phyloP scores from a whole-genome alignment of 495 filamentous ascomycete species.

The Echria macrotheca region DNA sequence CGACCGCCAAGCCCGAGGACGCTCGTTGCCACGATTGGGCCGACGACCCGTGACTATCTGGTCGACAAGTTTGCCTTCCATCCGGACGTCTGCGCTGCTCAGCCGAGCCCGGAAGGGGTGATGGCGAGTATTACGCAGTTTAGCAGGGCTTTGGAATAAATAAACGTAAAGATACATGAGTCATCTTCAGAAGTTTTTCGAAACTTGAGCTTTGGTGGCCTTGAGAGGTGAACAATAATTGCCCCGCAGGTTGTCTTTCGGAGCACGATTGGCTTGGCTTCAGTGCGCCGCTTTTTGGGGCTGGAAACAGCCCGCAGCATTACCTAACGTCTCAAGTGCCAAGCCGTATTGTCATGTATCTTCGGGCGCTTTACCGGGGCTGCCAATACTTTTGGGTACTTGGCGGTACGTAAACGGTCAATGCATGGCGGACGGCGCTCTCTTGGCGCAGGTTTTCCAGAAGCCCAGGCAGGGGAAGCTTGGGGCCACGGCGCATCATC shows the following conservation, averaged over 20 bases:
- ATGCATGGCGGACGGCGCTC: not conserved
- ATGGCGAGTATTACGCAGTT: constrained; percentile 59
- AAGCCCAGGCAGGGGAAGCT: not conserved
- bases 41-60: constrained; percentile 81
- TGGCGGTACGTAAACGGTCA: not conserved
- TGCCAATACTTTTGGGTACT: not conserved
- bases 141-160: constrained; percentile 12
- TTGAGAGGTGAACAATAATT: too few species aligned
- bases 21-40: constrained; percentile 82
- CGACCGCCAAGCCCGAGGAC: constrained; percentile 30
- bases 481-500: constrained; percentile 5
- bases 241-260: too few species aligned
- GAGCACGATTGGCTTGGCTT: too few species aligned
- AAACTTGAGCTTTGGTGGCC: too few species aligned
- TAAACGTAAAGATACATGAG: not conserved
- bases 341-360: not conserved
- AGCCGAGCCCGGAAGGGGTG: constrained; percentile 81
- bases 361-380: not conserved
- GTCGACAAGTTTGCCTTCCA: constrained; percentile 58
- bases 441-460: constrained; percentile 8
- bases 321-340: not conserved
- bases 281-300: too few species aligned
- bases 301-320: not conserved
- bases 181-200: too few species aligned
- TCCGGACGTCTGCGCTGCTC: constrained; percentile 76